Percentiles rank a stretch among this genome's conserved stretches.
Evolutionary conservation across 2,329 filamentous ascomycete genomes (phyloP).

Genomic region (Penicillium freii): DNA sequence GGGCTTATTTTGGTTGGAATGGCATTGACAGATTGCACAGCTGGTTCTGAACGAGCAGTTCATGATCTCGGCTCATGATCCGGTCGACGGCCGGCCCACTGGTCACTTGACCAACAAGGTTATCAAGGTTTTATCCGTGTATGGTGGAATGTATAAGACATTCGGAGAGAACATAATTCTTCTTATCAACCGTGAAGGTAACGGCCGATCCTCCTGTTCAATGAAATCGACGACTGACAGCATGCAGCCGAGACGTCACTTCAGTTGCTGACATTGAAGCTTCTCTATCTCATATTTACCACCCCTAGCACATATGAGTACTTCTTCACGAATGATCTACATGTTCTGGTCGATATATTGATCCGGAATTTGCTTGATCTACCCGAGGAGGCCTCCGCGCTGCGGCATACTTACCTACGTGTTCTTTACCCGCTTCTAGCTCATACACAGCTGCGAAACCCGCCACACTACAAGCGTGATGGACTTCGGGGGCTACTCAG

Average conservation of each 20-base stretch:
- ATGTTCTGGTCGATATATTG: constrained; percentile 91
- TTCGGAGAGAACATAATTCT: constrained; percentile 98
- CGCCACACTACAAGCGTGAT: constrained; percentile 86
- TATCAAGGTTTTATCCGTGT: constrained; percentile 80
- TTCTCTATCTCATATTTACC: constrained; percentile 92
- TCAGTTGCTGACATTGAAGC: constrained; percentile 93
- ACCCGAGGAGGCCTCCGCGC: constrained; percentile 68
- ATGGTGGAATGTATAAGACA: constrained; percentile 80
- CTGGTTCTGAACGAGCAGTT: constrained; percentile 97
- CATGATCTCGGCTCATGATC: constrained; percentile 72
- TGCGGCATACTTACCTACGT: constrained; percentile 91
- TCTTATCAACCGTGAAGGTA: constrained; percentile 84
- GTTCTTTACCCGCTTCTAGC: constrained; percentile 87
- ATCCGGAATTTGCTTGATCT: constrained; percentile 95
- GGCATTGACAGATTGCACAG: constrained; percentile 45
- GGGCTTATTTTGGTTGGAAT: background rate
- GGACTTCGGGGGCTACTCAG: constrained; percentile 76
- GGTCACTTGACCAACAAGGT: constrained; percentile 81
- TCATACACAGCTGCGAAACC: constrained; percentile 82
- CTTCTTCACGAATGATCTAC: constrained; percentile 96
- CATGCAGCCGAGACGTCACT: constrained; percentile 74
- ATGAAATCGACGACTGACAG: constrained; percentile 13
- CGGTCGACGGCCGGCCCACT: constrained; percentile 39
- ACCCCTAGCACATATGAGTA: constrained; percentile 91
- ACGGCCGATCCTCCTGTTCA: background rate